These are phyloP conservation scores for Piper betle DNA, from an alignment of 164 flowering plant species.

Conservation along the genomic window DNA sequence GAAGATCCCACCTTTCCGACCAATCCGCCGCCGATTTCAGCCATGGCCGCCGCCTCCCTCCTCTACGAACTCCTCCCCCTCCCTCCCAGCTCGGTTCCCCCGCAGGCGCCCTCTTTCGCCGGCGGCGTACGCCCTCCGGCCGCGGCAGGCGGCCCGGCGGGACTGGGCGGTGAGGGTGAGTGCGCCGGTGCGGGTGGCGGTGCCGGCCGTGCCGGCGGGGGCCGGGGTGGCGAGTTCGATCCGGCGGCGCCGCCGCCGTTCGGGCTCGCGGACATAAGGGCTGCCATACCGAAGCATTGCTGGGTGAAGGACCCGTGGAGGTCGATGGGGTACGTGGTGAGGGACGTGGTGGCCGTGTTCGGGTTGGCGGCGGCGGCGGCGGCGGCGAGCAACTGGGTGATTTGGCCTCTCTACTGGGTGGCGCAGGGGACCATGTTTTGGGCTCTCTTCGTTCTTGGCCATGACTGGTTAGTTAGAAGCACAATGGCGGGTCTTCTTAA, in stretches of 20 bases:
- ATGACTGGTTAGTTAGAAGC: constrained; percentile 47
- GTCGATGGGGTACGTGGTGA: constrained; percentile 57
- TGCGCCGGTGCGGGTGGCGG: constrained; percentile 2
- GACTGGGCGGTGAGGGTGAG: background rate
- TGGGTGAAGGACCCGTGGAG: constrained; percentile 81
- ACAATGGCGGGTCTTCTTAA: too few species aligned
- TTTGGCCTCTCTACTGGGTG: constrained; percentile 36
- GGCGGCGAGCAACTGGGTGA: constrained; percentile 35
- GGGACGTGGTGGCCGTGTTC: constrained; percentile 45
- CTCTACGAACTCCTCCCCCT: too few species aligned
- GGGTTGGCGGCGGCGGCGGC: constrained; percentile 40
- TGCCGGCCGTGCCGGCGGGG: constrained; percentile 5
- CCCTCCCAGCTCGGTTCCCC: too few species aligned
- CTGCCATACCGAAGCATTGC: constrained; percentile 81
- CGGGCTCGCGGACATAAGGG: constrained; percentile 55
- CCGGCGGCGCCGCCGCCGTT: constrained; percentile 71
- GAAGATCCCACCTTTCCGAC: too few species aligned
- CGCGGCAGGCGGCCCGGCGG: constrained; percentile 19
- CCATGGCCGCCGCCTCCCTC: too few species aligned
- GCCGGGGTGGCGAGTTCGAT: constrained; percentile 28
- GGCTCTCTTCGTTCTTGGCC: constrained; percentile 90
- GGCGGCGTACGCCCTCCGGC: constrained; percentile 5
- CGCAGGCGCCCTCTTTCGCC: too few species aligned
- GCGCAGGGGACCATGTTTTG: constrained; percentile 91
- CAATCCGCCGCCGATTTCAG: too few species aligned